Conservation (phyloP, 768 basidiomycete genomes). For the Suillus decipiens region DNA sequence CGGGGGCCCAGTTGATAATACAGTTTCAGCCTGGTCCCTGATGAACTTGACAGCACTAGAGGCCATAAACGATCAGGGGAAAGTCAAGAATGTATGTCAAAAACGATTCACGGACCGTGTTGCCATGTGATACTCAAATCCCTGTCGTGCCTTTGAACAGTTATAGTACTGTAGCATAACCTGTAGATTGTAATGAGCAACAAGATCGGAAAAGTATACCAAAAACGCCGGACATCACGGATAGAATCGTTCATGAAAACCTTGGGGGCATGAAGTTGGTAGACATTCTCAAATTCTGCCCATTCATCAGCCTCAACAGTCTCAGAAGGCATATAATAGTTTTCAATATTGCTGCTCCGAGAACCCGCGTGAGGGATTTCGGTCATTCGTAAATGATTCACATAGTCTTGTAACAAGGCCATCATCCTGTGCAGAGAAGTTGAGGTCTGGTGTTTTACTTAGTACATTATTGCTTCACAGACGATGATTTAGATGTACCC, state of each 20-base stretch:
- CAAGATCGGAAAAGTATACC: conserved; percentile 3
- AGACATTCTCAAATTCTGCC: conserved; percentile 87
- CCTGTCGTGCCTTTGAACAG: conserved; percentile 71
- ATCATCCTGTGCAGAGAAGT: conserved; percentile 51
- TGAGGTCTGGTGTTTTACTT: conserved; percentile 23
- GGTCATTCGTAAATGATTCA: conserved; percentile 50
- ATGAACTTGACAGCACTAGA: conserved; percentile 83
- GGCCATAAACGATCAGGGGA: conserved; percentile 10
- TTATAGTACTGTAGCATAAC: conserved; percentile 89
- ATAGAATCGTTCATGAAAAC: conserved; percentile 75
- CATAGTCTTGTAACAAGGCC: conserved; percentile 59
- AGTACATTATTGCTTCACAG: not conserved
- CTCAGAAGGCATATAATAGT: conserved; percentile 68
- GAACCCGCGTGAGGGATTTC: conserved; percentile 37
- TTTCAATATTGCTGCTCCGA: conserved; percentile 39
- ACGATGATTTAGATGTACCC: conserved; percentile 18
- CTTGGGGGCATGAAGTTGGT: conserved; percentile 86
- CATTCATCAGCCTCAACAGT: conserved; percentile 68
- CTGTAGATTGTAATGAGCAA: conserved; percentile 39
- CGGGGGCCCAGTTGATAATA: conserved; percentile 16
- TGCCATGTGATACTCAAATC: conserved; percentile 88
- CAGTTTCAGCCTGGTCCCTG: conserved; percentile 71
- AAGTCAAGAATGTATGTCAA: conserved; percentile 12
- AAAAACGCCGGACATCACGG: conserved; percentile 62
- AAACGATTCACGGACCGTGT: conserved; percentile 55